Base-by-base conservation (phyloP, 2,329 filamentous ascomycete species). In the Epicoccum nigrum region DNA sequence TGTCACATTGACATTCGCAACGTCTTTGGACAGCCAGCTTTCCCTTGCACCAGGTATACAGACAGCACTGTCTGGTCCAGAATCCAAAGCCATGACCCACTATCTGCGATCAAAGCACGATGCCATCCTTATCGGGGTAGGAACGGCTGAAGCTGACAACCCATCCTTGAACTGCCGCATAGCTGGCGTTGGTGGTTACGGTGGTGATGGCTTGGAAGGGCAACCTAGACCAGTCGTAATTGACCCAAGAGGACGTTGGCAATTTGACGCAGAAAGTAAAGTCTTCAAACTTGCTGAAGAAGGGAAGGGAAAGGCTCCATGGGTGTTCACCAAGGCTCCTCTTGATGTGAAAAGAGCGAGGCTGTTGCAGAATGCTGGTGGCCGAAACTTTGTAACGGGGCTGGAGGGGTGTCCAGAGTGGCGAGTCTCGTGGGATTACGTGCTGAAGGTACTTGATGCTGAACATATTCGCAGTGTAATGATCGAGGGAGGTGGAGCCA, bases 81-180 rank as follows among this genome's bases (percentile, higher is more conserved):
- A 86, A 57, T 90, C 90, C 30, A 96, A 96, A 74, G 83, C 89
- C 45, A 95, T 97, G 90, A 97, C 93, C 0, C 93, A 97, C 74
- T 90, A 89, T 70, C 83, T 97, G 21, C 89, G 93, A 64, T 86
- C 87, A 11, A 83, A 82, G 13, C 92, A 97, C 74, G 85, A 89
- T 56, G 91, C 90, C 31, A 96, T 97, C 60, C 80, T 95, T 19
- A 80, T 97, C 25, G 93, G 93, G 17, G 90, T 88, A 4, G 88
- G 88, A 2, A 97, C 93, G 1, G 89, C 91, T 7, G 78, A 90
- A 20, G 88, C 90, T 16, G 93, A 97, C 71, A 84, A 96, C 67
- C 93, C 93, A 2, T 86, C 85, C 2, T 78, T 97, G 45, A 97
- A 96, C 71, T 94, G 89, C 68, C 86, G 92, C 15, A 81, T 92